phyloP scores from a whole-genome alignment of 768 basidiomycete species.

The Agaricus sinodeliciosus region DNA sequence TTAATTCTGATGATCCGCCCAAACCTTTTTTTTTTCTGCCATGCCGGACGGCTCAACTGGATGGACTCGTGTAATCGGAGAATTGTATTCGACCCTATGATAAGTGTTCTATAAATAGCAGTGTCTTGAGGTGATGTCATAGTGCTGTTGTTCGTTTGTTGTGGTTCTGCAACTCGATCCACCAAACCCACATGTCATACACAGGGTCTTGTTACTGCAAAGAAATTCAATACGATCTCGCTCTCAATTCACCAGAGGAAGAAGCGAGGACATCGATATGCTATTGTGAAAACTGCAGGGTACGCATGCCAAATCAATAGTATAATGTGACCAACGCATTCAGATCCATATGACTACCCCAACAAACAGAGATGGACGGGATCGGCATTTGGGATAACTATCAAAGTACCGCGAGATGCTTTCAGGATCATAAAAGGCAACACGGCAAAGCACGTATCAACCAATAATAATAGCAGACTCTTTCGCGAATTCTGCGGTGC shows the following conservation, averaged over 20 bases:
- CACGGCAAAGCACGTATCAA: slow-evolving; percentile 12
- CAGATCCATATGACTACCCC: too few species aligned
- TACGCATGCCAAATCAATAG: slow-evolving; percentile 1
- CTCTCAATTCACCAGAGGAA: slow-evolving; percentile 10
- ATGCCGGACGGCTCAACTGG: too few species aligned
- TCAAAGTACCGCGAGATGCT: slow-evolving; percentile 11
- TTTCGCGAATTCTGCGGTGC: slow-evolving; percentile 14
- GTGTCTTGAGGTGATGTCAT: not conserved
- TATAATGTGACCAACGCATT: too few species aligned
- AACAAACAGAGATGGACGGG: slow-evolving; percentile 15
- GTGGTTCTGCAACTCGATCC: not conserved
- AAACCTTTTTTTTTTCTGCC: too few species aligned
- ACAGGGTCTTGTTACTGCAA: slow-evolving; percentile 14
- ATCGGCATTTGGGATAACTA: slow-evolving; percentile 16
- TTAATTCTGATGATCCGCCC: slow-evolving; percentile 4
- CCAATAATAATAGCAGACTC: slow-evolving; percentile 12
- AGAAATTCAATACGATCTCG: slow-evolving; percentile 12
- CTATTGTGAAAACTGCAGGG: slow-evolving; percentile 15
- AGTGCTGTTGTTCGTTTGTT: too few species aligned
- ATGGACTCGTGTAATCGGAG: too few species aligned
- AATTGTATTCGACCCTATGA: too few species aligned
- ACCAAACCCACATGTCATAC: not conserved
- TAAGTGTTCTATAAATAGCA: too few species aligned
- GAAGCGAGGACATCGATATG: slow-evolving; percentile 15
- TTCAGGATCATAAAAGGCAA: slow-evolving; percentile 10